Evolutionary conservation across 805 yeast genomes (phyloP), one percentile per base, ranked within the genome.

Genomic region (Candida palmyrensis): DNA sequence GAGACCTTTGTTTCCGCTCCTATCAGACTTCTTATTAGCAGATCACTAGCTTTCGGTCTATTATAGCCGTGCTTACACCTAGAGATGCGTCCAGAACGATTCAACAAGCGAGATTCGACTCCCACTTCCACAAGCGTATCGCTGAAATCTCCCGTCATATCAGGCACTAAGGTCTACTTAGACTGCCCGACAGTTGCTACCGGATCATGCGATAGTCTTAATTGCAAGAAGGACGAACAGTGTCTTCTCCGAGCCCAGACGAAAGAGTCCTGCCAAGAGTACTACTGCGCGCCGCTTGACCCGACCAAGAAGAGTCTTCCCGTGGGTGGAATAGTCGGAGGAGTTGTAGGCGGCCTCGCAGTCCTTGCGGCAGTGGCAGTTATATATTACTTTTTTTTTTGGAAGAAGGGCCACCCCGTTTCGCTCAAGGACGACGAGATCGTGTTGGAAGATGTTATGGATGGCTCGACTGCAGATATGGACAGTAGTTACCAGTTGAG

Each of bases 251-350:
- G 44, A 16, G 26, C 51, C 3, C 51, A 32, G 18, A 43, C 61
- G 3, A 56, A 63, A 36, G 25, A 41, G 8, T 29, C 36, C 24
- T 59, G 65, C 45, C 45, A 59, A 4, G 40, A 34, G 22, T 46
- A 39, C 33, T 43, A 39, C 35, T 60, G 66, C 43, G 43, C 40
- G 8, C 29, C 46, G 2, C 29, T 33, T 6, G 47, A 36, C 8
- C 25, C 29, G 10, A 7, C 32, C 14, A 18, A 37, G n/a, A 33
- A 28, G n/a, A 17, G 39, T 21, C 26, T 49, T 2, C 51, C 57
- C 10, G 42, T 61, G 12, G 71, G 71, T 9, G 66, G 55, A 4
- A 56, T 65, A 13, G 68, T 59, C 2, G 72, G 72, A 10, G 72
- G 71, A 9, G 63, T 59, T 1, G 49, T 63, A 3, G 72, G 69